These are phyloP conservation scores for Globisporangium solare DNA, from an alignment of 352 stramenopile genomes.

Conservation along the genomic window DNA sequence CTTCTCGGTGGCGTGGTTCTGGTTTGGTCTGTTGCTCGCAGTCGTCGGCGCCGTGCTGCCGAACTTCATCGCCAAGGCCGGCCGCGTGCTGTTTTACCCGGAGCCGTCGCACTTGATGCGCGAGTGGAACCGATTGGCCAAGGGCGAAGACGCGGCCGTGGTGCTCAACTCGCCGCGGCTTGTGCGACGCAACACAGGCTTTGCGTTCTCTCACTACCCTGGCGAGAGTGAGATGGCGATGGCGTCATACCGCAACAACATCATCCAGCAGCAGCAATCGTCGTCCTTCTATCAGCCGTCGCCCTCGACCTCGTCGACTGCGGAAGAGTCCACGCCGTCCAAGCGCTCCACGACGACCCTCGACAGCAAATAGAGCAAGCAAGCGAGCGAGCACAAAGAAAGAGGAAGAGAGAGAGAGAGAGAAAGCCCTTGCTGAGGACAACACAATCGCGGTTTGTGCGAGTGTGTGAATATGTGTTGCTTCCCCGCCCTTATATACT, in stretches of 20 bases:
- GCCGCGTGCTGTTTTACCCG: conserved; percentile 83
- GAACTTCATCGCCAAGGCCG: conserved; percentile 86
- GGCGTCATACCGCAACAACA: conserved; percentile 24
- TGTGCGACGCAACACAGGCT: conserved; percentile 81
- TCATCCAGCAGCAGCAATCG: conserved; percentile 26
- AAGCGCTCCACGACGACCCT: conserved; percentile 17
- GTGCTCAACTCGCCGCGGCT: conserved; percentile 65
- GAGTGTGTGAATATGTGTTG: neutral
- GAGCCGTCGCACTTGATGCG: conserved; percentile 88
- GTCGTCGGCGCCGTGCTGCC: conserved; percentile 59
- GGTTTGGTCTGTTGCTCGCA: conserved; percentile 66
- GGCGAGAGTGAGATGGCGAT: conserved; percentile 76
- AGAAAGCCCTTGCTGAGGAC: neutral
- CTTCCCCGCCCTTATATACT: conserved; percentile 7
- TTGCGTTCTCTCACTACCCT: conserved; percentile 81
- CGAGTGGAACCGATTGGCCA: conserved; percentile 86
- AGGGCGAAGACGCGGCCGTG: conserved; percentile 55
- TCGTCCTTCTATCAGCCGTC: conserved; percentile 29
- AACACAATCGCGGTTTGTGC: neutral
- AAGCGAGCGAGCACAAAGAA: neutral
- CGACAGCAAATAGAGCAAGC: neutral
- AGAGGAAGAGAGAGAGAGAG: conserved; percentile 1
- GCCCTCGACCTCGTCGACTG: conserved; percentile 45
- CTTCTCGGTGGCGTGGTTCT: conserved; percentile 74
- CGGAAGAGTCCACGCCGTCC: conserved; percentile 50